These are phyloP conservation scores for Chionographis japonica DNA, from an alignment of 106 monocot genomes.

Conservation along the genomic window DNA sequence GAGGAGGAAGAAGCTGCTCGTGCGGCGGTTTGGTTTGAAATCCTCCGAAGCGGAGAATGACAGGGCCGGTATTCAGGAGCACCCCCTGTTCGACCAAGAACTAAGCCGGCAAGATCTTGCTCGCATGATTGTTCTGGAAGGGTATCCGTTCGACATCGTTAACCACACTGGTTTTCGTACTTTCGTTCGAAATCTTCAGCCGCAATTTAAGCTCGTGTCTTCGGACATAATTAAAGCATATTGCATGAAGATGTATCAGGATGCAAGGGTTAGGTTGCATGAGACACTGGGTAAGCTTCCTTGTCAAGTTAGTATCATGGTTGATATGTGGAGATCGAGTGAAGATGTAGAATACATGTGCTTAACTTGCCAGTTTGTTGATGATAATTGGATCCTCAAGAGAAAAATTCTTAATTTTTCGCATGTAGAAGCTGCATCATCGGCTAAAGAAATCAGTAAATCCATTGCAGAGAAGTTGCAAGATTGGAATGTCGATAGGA, in stretches of 20 bases:
- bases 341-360: constrained; percentile 41
- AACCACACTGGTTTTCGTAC: constrained; percentile 60
- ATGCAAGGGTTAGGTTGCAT: constrained; percentile 30
- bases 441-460: constrained; percentile 33
- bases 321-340: constrained; percentile 50
- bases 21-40: constrained; percentile 21
- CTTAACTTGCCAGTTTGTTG: constrained; percentile 68
- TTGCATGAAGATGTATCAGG: constrained; percentile 61
- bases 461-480: constrained; percentile 44
- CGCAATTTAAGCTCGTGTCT: constrained; percentile 49
- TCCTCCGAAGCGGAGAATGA: constrained; percentile 10
- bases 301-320: constrained; percentile 48
- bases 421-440: constrained; percentile 36
- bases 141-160: constrained; percentile 66
- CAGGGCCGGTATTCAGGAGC: constrained; percentile 2
- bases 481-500: constrained; percentile 60
- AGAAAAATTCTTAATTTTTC: constrained; percentile 57
- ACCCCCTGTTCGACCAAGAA: constrained; percentile 51
- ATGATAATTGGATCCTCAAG: constrained; percentile 67
- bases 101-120: constrained; percentile 60
- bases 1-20: constrained; percentile 45
- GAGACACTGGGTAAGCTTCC: constrained; percentile 45
- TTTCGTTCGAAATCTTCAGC: constrained; percentile 75
- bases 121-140: constrained; percentile 68
- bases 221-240: constrained; percentile 42